Conservation (phyloP, 768 basidiomycete species). For the Hericium alpestre region DNA sequence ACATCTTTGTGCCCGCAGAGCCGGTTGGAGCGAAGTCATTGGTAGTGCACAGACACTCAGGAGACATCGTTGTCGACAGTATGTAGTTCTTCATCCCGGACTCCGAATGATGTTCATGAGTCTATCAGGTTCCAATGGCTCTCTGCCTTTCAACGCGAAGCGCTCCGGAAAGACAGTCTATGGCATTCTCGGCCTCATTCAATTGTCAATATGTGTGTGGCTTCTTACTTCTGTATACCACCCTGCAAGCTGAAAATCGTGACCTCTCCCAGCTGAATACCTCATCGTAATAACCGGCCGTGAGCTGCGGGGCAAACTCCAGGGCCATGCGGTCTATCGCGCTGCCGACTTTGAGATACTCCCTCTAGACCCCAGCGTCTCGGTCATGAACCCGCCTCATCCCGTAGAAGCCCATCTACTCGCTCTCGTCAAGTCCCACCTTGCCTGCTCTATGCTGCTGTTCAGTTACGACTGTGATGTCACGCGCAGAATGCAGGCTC, state of each 20-base stretch:
- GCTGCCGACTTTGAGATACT: conserved; percentile 88
- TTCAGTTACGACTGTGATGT: conserved; percentile 90
- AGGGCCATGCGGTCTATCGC: conserved; percentile 80
- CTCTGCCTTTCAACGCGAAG: conserved; percentile 41
- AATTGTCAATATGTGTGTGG: conserved; percentile 59
- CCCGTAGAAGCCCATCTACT: conserved; percentile 83
- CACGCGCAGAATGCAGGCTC: conserved; percentile 77
- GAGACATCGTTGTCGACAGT: conserved; percentile 56
- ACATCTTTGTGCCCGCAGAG: conserved; percentile 66
- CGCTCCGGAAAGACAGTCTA: conserved; percentile 58
- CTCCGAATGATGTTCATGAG: conserved; percentile 1
- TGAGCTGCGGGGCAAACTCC: conserved; percentile 63
- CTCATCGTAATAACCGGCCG: conserved; percentile 81
- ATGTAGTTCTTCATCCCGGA: conserved; percentile 27
- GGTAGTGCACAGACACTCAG: conserved; percentile 64
- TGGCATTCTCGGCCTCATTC: conserved; percentile 68
- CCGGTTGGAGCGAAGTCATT: conserved; percentile 53
- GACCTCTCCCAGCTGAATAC: conserved; percentile 69
- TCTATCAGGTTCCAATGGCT: conserved; percentile 7
- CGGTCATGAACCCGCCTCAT: conserved; percentile 60
- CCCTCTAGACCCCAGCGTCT: conserved; percentile 66
- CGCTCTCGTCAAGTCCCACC: conserved; percentile 76
- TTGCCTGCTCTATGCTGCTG: conserved; percentile 79
- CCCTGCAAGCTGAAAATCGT: background rate
- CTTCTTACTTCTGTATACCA: background rate